Base-by-base conservation (phyloP, 345 rosid species). In the Odontarrhena argentea region DNA sequence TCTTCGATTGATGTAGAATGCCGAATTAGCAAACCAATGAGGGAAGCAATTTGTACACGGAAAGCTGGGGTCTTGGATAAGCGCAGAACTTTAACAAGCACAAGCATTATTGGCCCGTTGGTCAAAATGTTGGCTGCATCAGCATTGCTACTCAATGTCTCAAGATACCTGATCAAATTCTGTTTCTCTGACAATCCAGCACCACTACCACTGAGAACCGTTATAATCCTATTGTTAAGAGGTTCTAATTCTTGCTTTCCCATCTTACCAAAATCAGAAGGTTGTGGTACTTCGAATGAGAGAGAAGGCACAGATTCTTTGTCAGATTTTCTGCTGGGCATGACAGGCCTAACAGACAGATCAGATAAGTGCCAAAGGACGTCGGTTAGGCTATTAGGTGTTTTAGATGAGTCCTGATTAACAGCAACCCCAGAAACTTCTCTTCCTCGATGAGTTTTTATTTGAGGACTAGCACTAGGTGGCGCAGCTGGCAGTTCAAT, bases 291-390 rank as follows among this genome's bases (percentile, higher is more conserved):
- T 78, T 88, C 96, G 56, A 94, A 91, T 35, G 96, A 86, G 60
- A 91, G 89, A 41, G 95, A 83, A 58, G 89, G 96, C 65, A 79
- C 67, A 53, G 56, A 70, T 55, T 82, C 91, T 84, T 85, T 94
- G 68, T 88, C 93, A 67, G 89, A 84, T 84, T 91, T 94, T 74
- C 85, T 87, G 77, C 88, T 85, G 45, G 99, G 99, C 97, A 94
- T 87, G 61, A 94, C 99, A 4, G 99, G 99, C 73, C 99, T 86
- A 57, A 94, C 95, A 13, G 97, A 83, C 64, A 91, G 95, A 78
- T 94, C 99, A 55, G 97, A 88, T 63, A 86, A 79, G 80, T 94
- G 99, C 99, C 99, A 91, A 62, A 91, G 65, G 71, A 87, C 81
- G 66, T 91, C 77, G 34, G 82, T 84, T 45, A 88, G 78, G 70